Conservation (phyloP, 192 early-diverging fungal genomes). For the Thamnidium elegans region DNA sequence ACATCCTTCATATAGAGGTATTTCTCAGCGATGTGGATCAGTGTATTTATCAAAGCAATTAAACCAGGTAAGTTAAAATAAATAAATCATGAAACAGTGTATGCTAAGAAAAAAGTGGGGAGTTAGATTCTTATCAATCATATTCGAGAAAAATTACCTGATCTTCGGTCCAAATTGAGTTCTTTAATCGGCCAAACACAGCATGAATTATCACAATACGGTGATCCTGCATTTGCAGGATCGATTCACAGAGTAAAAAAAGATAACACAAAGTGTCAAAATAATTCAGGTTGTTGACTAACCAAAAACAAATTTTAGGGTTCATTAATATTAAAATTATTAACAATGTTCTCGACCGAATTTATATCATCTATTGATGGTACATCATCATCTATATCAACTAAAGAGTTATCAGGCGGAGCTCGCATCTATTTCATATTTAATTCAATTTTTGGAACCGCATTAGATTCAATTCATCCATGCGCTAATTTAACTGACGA, state of each 20-base stretch:
- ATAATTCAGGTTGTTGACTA: not conserved
- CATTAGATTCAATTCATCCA: constrained; percentile 67
- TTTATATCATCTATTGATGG: constrained; percentile 75
- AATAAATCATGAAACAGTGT: not conserved
- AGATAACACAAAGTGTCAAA: too few relatives aligned
- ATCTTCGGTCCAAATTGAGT: constrained; percentile 69
- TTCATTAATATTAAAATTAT: constrained; percentile 58
- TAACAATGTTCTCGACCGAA: constrained; percentile 70
- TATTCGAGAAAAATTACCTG: constrained; percentile 70
- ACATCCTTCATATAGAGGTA: constrained; percentile 70
- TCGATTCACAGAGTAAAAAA: constrained; percentile 42
- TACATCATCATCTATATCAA: constrained; percentile 59
- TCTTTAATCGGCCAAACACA: constrained; percentile 69
- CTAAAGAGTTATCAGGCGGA: constrained; percentile 69
- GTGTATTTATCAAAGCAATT: constrained; percentile 63
- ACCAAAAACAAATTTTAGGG: constrained; percentile 31
- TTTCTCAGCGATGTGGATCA: constrained; percentile 71
- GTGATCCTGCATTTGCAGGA: constrained; percentile 45
- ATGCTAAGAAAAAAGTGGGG: not conserved
- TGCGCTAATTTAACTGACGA: constrained; percentile 61
- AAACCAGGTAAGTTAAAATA: constrained; percentile 46
- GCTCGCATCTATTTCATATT: constrained; percentile 79
- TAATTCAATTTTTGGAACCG: constrained; percentile 69
- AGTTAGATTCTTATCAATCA: constrained; percentile 66
- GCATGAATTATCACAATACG: constrained; percentile 69